Conservation (phyloP, 805 yeast species). For the Millerozyma miso region DNA sequence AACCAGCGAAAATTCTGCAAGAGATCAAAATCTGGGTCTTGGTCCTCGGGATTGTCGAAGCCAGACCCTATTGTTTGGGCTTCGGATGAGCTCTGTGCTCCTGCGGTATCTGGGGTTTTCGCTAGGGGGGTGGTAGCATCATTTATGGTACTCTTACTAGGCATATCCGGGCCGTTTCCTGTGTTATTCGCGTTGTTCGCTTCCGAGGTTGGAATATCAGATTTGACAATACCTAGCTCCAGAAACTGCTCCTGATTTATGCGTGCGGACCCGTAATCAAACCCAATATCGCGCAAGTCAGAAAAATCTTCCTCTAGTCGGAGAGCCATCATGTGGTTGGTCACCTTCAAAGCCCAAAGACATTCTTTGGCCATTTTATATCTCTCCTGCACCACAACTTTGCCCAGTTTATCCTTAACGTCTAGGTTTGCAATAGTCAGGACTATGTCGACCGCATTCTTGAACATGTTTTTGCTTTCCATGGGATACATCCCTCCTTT, state of each 20-base stretch:
- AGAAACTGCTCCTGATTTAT: slow-evolving; percentile 46
- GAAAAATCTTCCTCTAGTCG: slow-evolving; percentile 39
- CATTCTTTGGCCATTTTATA: slow-evolving; percentile 56
- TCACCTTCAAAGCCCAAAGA: slow-evolving; percentile 57
- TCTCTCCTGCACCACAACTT: slow-evolving; percentile 25
- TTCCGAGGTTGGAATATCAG: slow-evolving; percentile 7
- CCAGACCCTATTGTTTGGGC: background rate
- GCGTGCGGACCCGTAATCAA: slow-evolving; percentile 49
- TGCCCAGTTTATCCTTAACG: slow-evolving; percentile 27
- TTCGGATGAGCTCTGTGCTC: background rate
- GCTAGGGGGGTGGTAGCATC: background rate
- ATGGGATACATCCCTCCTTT: slow-evolving; percentile 35
- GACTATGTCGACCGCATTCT: slow-evolving; percentile 21
- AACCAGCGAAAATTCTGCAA: slow-evolving; percentile 46
- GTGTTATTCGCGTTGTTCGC: background rate
- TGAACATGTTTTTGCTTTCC: slow-evolving; percentile 21
- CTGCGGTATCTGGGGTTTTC: background rate
- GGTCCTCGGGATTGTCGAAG: background rate
- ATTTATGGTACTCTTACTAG: background rate
- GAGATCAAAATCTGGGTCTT: background rate
- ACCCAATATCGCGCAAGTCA: slow-evolving; percentile 38
- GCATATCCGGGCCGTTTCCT: slow-evolving; percentile 2
- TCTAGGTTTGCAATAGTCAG: slow-evolving; percentile 23
- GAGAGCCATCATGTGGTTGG: slow-evolving; percentile 48
- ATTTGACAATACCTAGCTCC: slow-evolving; percentile 36